Evolutionary conservation across 73 alveolate species (phyloP).

Genomic region (Paramecium biaurelia): DNA sequence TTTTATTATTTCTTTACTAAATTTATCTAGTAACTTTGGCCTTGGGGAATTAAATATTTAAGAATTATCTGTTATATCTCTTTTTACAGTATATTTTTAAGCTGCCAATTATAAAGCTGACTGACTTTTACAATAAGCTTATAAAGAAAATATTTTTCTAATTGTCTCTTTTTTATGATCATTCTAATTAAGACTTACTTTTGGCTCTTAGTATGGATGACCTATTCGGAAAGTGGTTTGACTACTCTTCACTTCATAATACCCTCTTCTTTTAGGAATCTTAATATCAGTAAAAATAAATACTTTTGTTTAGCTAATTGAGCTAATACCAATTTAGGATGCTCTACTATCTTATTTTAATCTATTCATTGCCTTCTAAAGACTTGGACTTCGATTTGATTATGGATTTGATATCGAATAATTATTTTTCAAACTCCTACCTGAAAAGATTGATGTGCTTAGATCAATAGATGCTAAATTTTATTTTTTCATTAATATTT

Average conservation of each 20-base stretch:
- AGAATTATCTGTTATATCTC: not conserved
- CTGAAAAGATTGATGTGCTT: not conserved
- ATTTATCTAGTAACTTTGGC: not conserved
- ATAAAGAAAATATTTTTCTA: not conserved
- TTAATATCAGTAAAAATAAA: not conserved
- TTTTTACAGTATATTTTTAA: not conserved
- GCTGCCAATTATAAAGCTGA: not conserved
- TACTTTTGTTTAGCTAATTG: not conserved
- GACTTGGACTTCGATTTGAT: not conserved
- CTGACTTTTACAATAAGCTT: not conserved
- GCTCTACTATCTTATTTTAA: not conserved
- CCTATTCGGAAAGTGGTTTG: not conserved
- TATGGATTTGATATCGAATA: not conserved
- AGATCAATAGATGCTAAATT: not conserved
- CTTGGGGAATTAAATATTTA: not conserved
- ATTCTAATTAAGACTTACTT: not conserved
- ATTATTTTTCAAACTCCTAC: not conserved
- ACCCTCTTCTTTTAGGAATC: not conserved
- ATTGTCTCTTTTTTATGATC: not conserved
- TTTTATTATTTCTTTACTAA: not conserved
- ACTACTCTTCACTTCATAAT: not conserved
- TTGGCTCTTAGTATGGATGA: slow-evolving; percentile 1
- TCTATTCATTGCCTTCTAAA: not conserved
- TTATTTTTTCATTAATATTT: not conserved
- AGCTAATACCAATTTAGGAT: not conserved